Evolutionary conservation across 108 stramenopile species (phyloP), one percentile per base, ranked within the genome.

Genomic region (Cyclotella baltica): DNA sequence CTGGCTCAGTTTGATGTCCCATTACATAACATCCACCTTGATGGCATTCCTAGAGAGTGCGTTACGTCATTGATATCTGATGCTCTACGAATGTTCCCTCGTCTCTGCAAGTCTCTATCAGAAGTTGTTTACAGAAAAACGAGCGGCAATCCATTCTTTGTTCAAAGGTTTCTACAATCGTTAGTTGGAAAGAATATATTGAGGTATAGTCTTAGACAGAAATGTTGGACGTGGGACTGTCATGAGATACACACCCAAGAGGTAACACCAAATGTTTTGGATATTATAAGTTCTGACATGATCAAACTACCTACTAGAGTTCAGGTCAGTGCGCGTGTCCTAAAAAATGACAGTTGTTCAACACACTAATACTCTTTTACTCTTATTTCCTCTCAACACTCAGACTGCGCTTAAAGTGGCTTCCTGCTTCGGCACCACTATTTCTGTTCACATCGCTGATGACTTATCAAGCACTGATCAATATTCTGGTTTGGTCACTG

Each of bases 241-340:
- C 67, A 75, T 34, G 11, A 36, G 16, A 74, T 80, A 9, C 38
- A 8, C 22, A 18, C 23, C 38, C 56, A 75, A 57, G 61, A 69
- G 13, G 61, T 79, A 8, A 81, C 83, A 0, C 68, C 47, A 27
- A 86, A 86, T 55, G 86, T 86, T 4, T 53, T 84, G 6, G 40
- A 71, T 57, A 65, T 89, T n/a, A 57, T 75, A 23, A 28, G 56
- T 84, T 20, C 63, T 67, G 77, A 81, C 46, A 85, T 72, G 59
- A 62, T 22, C 33, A 30, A 46, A 13, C 58, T 72, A 23, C 25
- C 55, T 22, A 10, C 20, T 25, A 25, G 25, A 25, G 25, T 56
- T 25, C 55, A 56, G 55, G 55, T 56, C 25, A 25, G 55, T 56
- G 55, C 11, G 9, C 25, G 20, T 56, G n/a, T 11, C 25, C 20